Percentiles rank a stretch among this genome's conserved stretches.
These are phyloP conservation scores for Alternaria postmessia DNA, from an alignment of 2,329 filamentous ascomycete genomes.

Conservation along the genomic window DNA sequence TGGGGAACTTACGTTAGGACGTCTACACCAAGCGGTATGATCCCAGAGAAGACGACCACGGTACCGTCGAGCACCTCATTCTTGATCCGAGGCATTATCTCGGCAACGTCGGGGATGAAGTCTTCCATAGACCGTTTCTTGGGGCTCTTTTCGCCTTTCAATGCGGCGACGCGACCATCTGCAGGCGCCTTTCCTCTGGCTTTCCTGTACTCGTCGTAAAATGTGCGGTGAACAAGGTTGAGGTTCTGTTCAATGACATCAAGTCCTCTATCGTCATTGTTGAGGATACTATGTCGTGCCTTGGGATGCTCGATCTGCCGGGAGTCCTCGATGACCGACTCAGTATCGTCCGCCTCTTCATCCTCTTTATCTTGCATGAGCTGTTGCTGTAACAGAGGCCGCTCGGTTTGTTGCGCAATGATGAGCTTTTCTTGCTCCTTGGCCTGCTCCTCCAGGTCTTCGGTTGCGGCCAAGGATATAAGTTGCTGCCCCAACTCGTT, in stretches of 20 bases:
- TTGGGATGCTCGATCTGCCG: slow-evolving; percentile 48
- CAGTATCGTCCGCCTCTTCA: slow-evolving; percentile 64
- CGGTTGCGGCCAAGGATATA: slow-evolving; percentile 76
- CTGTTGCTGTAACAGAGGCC: slow-evolving; percentile 90
- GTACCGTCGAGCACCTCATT: slow-evolving; percentile 75
- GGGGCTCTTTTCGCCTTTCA: slow-evolving; percentile 59
- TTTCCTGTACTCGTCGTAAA: slow-evolving; percentile 83
- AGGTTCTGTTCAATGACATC: slow-evolving; percentile 78
- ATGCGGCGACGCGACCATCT: slow-evolving; percentile 59
- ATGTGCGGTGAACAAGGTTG: slow-evolving; percentile 75
- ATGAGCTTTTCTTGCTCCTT: slow-evolving; percentile 88
- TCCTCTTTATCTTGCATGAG: slow-evolving; percentile 88
- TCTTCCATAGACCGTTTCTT: slow-evolving; percentile 59
- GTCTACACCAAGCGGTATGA: slow-evolving; percentile 83
- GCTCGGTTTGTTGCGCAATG: slow-evolving; percentile 86
- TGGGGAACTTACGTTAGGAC: slow-evolving; percentile 63
- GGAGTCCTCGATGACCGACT: slow-evolving; percentile 50
- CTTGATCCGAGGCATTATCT: slow-evolving; percentile 85
- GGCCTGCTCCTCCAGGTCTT: slow-evolving; percentile 78
- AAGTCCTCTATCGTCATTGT: slow-evolving; percentile 88
- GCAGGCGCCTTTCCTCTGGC: slow-evolving; percentile 52
- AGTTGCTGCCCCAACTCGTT: slow-evolving; percentile 76
- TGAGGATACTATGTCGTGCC: slow-evolving; percentile 77
- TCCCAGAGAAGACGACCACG: slow-evolving; percentile 86
- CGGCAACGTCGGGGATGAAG: slow-evolving; percentile 83